Evolutionary conservation across 306 rosid genomes (phyloP), one percentile per base, ranked within the genome.

Genomic region (Ziziphus jujuba): DNA sequence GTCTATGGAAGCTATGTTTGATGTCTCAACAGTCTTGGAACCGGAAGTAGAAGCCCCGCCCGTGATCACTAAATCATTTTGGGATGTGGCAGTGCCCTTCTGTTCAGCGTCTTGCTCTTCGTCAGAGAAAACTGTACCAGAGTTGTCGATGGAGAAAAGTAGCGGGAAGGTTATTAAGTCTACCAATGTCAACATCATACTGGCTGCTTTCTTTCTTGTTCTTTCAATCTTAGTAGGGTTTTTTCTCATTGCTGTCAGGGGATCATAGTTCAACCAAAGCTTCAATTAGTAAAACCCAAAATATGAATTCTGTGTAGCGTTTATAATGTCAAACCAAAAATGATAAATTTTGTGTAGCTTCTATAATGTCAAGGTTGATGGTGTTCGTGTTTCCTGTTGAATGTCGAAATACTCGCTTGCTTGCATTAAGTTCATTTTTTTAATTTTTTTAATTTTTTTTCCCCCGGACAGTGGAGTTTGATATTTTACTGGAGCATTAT

Each of bases 21-120:
- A 90, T 47, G 23, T 9, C 62, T 77, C 82, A 21, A 68, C 83
- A 61, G 77, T 92, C 62, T 69, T 88, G 72, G 95, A 88, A 74
- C 96, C 86, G 11, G 98, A 93, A 75, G 80, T 57, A 61, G 89
- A 84, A 67, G 83, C 76, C 9, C 63, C 69, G 38, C 63, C 84
- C 51, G 28, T 75, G 56, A 71, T 50, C 51, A 54, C 87, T 13
- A 84, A 71, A 66, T 81, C 91, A 24, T 90, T 93, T 72, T 84
- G 96, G 97, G 91, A 90, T 28, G 75, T 75, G 65, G 84, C 87
- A 1, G 71, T 69, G 28, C 95, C 95, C 2, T 69, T 67, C 31
- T 16, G 52, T 44, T 57, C 78, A 21, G 75, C 80, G 19, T 59
- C 64, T 58, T 61, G 63, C 52, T 61, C 84, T 69, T 43, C 47